Evolutionary conservation across 164 flowering plant species (phyloP).

Genomic region (Vitis labrusca): DNA sequence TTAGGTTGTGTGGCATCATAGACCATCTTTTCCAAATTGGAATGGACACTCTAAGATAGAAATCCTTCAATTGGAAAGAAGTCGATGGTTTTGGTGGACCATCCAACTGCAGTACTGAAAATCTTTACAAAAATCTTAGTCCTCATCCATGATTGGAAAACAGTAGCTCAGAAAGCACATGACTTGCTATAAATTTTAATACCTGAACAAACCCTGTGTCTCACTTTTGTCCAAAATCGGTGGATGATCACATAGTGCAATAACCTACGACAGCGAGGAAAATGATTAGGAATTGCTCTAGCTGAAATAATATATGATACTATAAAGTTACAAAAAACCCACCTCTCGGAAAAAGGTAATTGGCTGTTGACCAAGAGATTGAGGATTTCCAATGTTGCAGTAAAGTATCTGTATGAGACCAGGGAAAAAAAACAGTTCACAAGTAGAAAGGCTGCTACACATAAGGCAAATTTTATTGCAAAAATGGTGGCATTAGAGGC

Average conservation of each 20-base stretch:
- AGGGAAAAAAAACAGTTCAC: neutral
- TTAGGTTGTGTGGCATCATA: neutral
- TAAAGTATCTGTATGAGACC: constrained; percentile 67
- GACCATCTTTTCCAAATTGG: neutral
- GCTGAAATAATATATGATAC: too few relatives aligned
- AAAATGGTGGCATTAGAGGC: neutral
- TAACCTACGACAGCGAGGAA: constrained; percentile 51
- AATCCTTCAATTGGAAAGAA: neutral
- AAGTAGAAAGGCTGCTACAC: too few relatives aligned
- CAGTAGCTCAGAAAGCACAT: neutral
- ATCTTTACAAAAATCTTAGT: neutral
- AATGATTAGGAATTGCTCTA: neutral
- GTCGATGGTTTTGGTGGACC: neutral
- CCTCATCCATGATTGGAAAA: neutral
- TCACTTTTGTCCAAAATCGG: constrained; percentile 73
- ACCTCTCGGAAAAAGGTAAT: constrained; percentile 98
- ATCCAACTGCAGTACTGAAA: neutral
- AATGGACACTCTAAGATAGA: neutral
- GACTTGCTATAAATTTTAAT: neutral
- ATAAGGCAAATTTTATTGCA: neutral
- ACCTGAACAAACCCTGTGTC: constrained; percentile 94
- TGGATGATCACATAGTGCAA: constrained; percentile 93
- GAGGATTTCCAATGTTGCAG: constrained; percentile 99
- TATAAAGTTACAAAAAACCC: constrained; percentile 5
- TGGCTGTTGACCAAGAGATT: constrained; percentile 97